phyloP scores from a whole-genome alignment of 2,329 filamentous ascomycete genomes.

The Aspergillus hortae region DNA sequence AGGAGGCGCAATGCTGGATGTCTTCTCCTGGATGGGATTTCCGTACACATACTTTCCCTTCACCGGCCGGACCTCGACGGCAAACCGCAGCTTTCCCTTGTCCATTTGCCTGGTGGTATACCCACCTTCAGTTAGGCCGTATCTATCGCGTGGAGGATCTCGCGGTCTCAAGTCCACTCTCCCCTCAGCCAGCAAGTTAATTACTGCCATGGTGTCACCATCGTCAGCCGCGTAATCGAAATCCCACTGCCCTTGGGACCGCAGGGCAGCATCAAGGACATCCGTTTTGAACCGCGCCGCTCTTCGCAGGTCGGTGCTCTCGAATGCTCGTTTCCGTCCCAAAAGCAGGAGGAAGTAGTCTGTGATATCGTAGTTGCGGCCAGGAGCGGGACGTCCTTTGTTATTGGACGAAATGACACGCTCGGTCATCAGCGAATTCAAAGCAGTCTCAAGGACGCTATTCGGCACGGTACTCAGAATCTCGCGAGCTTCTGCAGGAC shows the following conservation, averaged over 20 bases:
- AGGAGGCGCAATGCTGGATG: slow-evolving; percentile 23
- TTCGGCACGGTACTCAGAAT: slow-evolving; percentile 32
- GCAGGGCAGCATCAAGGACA: slow-evolving; percentile 39
- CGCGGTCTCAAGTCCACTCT: slow-evolving; percentile 34
- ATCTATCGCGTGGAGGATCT: slow-evolving; percentile 42
- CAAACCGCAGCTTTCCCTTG: slow-evolving; percentile 41
- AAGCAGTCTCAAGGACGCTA: slow-evolving; percentile 34
- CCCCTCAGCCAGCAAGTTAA: slow-evolving; percentile 39
- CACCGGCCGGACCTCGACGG: slow-evolving; percentile 37
- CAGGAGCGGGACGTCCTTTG: slow-evolving; percentile 37
- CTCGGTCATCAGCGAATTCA: slow-evolving; percentile 39
- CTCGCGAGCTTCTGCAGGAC: slow-evolving; percentile 33
- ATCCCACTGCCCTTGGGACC: slow-evolving; percentile 24
- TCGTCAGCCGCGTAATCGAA: slow-evolving; percentile 39
- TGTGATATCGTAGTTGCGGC: slow-evolving; percentile 44
- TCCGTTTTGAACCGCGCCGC: slow-evolving; percentile 42
- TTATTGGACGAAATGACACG: slow-evolving; percentile 38
- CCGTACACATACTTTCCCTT: slow-evolving; percentile 36
- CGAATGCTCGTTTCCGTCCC: slow-evolving; percentile 40
- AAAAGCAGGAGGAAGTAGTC: slow-evolving; percentile 39
- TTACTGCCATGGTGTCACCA: slow-evolving; percentile 41
- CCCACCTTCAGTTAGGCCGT: slow-evolving; percentile 44
- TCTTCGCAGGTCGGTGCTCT: slow-evolving; percentile 36
- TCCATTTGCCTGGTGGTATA: slow-evolving; percentile 48
- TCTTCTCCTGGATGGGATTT: slow-evolving; percentile 29